phyloP scores from a whole-genome alignment of 2,329 filamentous ascomycete species.

The Setomelanomma holmii region DNA sequence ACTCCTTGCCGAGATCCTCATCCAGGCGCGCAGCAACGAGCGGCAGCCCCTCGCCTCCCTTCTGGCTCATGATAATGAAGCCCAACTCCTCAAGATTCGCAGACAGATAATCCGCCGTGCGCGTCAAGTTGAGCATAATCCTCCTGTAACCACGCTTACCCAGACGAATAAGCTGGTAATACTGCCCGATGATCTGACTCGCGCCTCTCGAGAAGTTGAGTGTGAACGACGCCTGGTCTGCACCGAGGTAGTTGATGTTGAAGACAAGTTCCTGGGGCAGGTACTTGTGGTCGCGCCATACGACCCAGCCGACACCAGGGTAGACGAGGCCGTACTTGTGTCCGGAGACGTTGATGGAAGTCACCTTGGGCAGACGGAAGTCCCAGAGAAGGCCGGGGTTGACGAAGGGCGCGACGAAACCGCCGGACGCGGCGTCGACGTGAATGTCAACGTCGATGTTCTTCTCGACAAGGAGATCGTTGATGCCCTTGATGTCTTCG shows the following conservation, averaged over 20 bases:
- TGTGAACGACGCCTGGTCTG: conserved; percentile 93
- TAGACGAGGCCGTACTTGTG: conserved; percentile 84
- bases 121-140: conserved; percentile 94
- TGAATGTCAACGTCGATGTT: conserved; percentile 86
- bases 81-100: conserved; percentile 74
- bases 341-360: conserved; percentile 92
- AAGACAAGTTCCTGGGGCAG: conserved; percentile 88
- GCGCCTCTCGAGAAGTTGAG: conserved; percentile 98
- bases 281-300: conserved; percentile 78
- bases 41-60: conserved; percentile 78
- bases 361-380: conserved; percentile 85
- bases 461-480: conserved; percentile 80
- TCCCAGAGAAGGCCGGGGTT: conserved; percentile 87
- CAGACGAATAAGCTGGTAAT: conserved; percentile 95
- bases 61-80: conserved; percentile 88
- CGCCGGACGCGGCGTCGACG: conserved; percentile 90
- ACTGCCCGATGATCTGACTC: conserved; percentile 93
- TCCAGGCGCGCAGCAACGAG: conserved; percentile 87
- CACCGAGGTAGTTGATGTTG: conserved; percentile 98
- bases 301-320: conserved; percentile 91
- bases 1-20: conserved; percentile 60
- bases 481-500: conserved; percentile 90
- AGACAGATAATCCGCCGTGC: conserved; percentile 86
- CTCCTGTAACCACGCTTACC: conserved; percentile 89
- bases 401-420: conserved; percentile 92